Evolutionary conservation across 2,329 filamentous ascomycete species (phyloP).

Genomic region (Scedosporium apiospermum): DNA sequence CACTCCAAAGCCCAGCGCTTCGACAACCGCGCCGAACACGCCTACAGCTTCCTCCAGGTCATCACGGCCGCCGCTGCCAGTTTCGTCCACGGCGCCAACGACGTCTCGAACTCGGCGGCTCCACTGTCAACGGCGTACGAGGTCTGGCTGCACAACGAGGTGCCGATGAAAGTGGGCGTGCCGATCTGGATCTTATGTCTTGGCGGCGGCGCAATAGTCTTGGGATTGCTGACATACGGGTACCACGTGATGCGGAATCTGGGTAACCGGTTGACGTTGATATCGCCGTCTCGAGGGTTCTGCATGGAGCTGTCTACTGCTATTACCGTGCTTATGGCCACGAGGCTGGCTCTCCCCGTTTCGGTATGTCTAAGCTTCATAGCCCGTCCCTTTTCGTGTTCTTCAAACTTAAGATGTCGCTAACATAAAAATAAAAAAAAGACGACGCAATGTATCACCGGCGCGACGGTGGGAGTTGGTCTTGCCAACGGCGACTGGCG

Average conservation of each 20-base stretch:
- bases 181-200: conserved; percentile 41
- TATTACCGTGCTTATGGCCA: conserved; percentile 44
- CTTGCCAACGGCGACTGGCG: conserved; percentile 38
- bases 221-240: conserved; percentile 53
- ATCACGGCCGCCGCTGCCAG: conserved; percentile 43
- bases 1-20: conserved; percentile 39
- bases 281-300: conserved; percentile 42
- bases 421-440: neutral
- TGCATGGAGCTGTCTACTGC: conserved; percentile 42
- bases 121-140: conserved; percentile 43
- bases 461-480: conserved; percentile 41
- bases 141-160: conserved; percentile 33
- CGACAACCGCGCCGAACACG: conserved; percentile 42
- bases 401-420: neutral
- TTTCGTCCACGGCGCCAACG: conserved; percentile 48
- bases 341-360: conserved; percentile 38
- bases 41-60: conserved; percentile 38
- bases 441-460: conserved; percentile 43
- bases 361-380: conserved; percentile 16
- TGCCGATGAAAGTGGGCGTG: conserved; percentile 25
- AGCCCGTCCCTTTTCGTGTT: too few species aligned
- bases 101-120: conserved; percentile 42
- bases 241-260: conserved; percentile 53
- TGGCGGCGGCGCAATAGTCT: conserved; percentile 36
- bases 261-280: conserved; percentile 45